phyloP scores from a whole-genome alignment of 306 rosid genomes.

The Trichosanthes cucumerina region DNA sequence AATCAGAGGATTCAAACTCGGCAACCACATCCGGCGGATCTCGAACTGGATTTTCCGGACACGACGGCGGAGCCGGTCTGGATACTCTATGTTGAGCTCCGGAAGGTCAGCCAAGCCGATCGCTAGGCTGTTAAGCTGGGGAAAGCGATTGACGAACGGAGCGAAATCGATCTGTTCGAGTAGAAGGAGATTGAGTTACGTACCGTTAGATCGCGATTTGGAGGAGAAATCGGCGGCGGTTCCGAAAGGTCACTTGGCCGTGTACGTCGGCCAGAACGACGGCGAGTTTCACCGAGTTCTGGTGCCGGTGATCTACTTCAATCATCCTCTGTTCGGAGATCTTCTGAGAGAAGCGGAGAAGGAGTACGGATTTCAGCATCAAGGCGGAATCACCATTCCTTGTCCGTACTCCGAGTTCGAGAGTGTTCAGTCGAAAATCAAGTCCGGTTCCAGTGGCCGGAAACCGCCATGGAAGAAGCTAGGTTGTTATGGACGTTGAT shows the following conservation, averaged over 20 bases:
- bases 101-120: constrained; percentile 13
- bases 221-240: constrained; percentile 19
- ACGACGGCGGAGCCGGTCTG: constrained; percentile 16
- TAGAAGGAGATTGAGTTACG: constrained; percentile 30
- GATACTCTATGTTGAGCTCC: constrained; percentile 16
- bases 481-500: constrained; percentile 3
- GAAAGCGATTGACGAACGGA: constrained; percentile 32
- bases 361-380: constrained; percentile 65
- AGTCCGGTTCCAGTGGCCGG: constrained; percentile 35
- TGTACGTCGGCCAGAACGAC: constrained; percentile 72
- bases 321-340: constrained; percentile 73
- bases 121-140: constrained; percentile 46
- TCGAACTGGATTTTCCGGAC: constrained; percentile 32
- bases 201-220: constrained; percentile 28
- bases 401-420: constrained; percentile 69
- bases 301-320: constrained; percentile 82
- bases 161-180: constrained; percentile 35
- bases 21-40: constrained; percentile 36
- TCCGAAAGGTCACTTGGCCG: constrained; percentile 85
- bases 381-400: constrained; percentile 83
- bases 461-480: constrained; percentile 36
- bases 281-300: constrained; percentile 63
- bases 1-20: constrained; percentile 52
- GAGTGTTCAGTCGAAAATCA: constrained; percentile 58
- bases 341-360: constrained; percentile 62